A percentile compares a stretch with the other conserved stretches of the same genome.
These are phyloP conservation scores for Achlya hypogyna DNA, from an alignment of 352 stramenopile species.

Conservation along the genomic window DNA sequence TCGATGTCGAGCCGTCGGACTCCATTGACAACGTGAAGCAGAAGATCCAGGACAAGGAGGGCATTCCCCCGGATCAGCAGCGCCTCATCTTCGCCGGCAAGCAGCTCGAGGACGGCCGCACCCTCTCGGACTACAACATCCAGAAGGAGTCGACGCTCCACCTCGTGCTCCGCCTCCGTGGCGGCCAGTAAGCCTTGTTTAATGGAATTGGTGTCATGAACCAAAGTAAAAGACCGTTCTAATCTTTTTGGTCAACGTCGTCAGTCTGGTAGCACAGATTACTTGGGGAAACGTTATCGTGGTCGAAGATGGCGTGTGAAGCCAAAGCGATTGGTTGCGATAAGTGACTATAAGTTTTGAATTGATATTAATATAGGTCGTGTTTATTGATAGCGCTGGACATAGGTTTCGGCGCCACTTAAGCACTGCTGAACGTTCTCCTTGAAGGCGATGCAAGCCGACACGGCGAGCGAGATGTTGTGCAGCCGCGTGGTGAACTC, in stretches of 20 bases:
- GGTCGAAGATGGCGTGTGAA: no score
- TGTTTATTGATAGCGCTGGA: neutral
- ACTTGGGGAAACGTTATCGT: slow-evolving; percentile 32
- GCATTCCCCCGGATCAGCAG: slow-evolving; percentile 92
- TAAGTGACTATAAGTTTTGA: no score
- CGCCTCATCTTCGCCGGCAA: slow-evolving; percentile 94
- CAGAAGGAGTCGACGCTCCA: slow-evolving; percentile 93
- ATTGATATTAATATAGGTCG: no score
- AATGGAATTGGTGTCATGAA: neutral
- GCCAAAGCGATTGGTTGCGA: no score
- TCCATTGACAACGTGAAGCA: slow-evolving; percentile 95
- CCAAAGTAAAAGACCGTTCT: neutral
- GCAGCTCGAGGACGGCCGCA: slow-evolving; percentile 92
- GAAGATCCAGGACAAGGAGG: slow-evolving; percentile 90
- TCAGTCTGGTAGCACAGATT: slow-evolving; percentile 11
- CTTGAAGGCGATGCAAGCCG: neutral
- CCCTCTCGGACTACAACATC: slow-evolving; percentile 92
- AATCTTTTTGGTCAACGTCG: neutral
- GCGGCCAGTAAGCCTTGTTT: slow-evolving; percentile 68
- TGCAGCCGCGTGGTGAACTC: slow-evolving; percentile 7
- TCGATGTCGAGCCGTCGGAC: slow-evolving; percentile 89
- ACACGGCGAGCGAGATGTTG: slow-evolving; percentile 4
- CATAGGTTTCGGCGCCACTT: neutral
- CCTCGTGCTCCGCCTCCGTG: slow-evolving; percentile 82
- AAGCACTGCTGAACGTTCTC: neutral